Evolutionary conservation across 768 basidiomycete species (phyloP).

Genomic region (Rhizopogon sp.): DNA sequence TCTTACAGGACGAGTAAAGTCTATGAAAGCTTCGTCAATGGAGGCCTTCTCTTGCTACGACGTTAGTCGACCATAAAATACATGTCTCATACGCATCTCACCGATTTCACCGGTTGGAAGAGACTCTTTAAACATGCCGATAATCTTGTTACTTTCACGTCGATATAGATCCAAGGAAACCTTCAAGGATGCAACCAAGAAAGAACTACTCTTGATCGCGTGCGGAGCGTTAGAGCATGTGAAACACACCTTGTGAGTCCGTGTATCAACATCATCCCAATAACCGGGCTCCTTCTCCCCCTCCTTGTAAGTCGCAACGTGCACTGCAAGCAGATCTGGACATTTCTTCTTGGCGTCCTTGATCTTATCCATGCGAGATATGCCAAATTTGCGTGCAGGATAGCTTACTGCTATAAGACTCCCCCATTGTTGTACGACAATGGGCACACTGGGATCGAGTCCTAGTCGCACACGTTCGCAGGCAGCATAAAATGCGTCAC

Average conservation of each 20-base stretch:
- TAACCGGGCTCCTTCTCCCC: conserved; percentile 86
- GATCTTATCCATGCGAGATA: conserved; percentile 84
- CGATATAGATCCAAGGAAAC: conserved; percentile 93
- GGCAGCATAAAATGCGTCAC: conserved; percentile 78
- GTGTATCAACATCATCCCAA: conserved; percentile 83
- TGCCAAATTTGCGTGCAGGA: conserved; percentile 87
- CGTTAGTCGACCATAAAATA: neutral
- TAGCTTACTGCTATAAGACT: conserved; percentile 93
- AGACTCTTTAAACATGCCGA: conserved; percentile 74
- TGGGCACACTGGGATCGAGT: conserved; percentile 54
- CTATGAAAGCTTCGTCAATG: conserved; percentile 96
- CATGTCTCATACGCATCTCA: conserved; percentile 24
- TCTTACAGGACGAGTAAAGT: conserved; percentile 80
- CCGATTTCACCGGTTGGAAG: conserved; percentile 81
- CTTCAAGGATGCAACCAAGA: conserved; percentile 29
- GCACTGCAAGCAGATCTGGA: conserved; percentile 78
- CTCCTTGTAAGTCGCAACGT: conserved; percentile 93
- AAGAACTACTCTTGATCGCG: neutral
- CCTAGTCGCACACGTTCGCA: conserved; percentile 84
- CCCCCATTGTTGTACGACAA: conserved; percentile 88
- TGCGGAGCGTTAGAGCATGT: neutral
- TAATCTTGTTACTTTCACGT: conserved; percentile 84
- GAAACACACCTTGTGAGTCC: conserved; percentile 79
- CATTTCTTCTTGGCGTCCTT: conserved; percentile 83
- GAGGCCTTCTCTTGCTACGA: conserved; percentile 80